Evolutionary conservation across 306 rosid genomes (phyloP), one percentile per base, ranked within the genome.

Genomic region (Pterocarpus santalinus): DNA sequence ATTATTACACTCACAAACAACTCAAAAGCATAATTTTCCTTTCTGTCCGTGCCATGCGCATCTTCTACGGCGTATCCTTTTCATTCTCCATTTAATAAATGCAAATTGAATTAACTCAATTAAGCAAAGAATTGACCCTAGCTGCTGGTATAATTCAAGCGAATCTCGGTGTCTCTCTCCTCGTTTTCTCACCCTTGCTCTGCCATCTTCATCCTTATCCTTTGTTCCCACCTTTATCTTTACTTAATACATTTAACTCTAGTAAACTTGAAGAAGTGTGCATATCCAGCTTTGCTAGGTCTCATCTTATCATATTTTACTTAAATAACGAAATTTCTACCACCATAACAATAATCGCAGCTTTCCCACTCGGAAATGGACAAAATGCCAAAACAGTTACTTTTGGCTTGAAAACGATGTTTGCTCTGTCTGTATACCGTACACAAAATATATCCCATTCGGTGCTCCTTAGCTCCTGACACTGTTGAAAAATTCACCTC

Each of bases 181-280:
- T 33, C 64, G 56, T 63, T n/a, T 69, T 15, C 46, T 32, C 49
- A 44, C 77, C 83, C 47, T 49, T n/a, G 4, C 17, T 49, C 28
- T 36, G 9, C 41, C 36, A 33, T 43, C 73, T 82, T 86, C 88
- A 80, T 91, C 89, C 91, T 89, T 87, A 87, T 89, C 92, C 88
- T 77, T 65, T 16, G 64, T 79, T 53, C 57, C 82, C 84, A 44
- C 53, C 8, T 55, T 53, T 69, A 49, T 64, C 52, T 68, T 53
- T 51, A 36, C 75, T 81, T 66, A 39, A 65, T 62, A 49, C 17
- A 14, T 17, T 68, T 58, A 67, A 82, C 76, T 13, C 56, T 35
- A 14, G 39, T 44, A 65, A 68, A 66, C 78, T 61, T 52, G 56
- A 51, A 22, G 56, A 56, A 70, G 39, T 8, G 35, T 5, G 5